These are phyloP conservation scores for Nicotiana benthamiana DNA, from an alignment of 257 asterid species.

Conservation along the genomic window DNA sequence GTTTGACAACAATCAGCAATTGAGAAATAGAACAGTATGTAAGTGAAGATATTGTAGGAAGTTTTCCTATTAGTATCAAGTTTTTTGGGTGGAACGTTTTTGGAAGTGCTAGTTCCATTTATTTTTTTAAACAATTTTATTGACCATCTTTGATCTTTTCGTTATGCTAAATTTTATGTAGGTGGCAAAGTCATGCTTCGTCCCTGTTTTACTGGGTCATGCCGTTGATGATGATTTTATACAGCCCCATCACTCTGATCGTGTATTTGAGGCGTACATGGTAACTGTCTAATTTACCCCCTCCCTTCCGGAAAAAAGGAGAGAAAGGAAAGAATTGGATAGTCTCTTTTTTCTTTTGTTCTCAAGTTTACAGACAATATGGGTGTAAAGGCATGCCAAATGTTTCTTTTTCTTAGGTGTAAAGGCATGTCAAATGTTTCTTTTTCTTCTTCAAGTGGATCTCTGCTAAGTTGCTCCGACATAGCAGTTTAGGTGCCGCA, in stretches of 20 bases:
- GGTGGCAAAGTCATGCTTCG: constrained; percentile 86
- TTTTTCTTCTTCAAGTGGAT: constrained; percentile 4
- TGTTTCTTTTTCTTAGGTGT: background rate
- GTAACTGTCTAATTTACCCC: constrained; percentile 28
- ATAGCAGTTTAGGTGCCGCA: too few relatives aligned
- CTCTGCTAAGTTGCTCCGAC: too few relatives aligned
- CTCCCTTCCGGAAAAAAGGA: background rate
- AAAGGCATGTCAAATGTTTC: constrained; percentile 1
- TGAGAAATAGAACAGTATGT: background rate
- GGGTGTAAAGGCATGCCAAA: background rate
- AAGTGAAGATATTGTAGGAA: constrained; percentile 4
- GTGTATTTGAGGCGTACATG: constrained; percentile 67
- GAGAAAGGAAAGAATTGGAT: background rate
- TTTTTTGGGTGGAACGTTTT: background rate
- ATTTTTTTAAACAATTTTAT: background rate
- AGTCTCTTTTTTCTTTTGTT: background rate
- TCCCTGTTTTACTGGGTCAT: constrained; percentile 86
- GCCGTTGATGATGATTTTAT: constrained; percentile 86
- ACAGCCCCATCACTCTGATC: constrained; percentile 92
- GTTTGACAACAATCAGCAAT: background rate
- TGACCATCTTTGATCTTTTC: background rate
- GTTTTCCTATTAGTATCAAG: background rate
- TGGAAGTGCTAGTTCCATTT: background rate
- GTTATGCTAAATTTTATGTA: constrained; percentile 12
- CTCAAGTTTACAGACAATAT: too few relatives aligned